phyloP scores from a whole-genome alignment of 192 early-diverging fungal genomes.

The Obelidium mucronatum region DNA sequence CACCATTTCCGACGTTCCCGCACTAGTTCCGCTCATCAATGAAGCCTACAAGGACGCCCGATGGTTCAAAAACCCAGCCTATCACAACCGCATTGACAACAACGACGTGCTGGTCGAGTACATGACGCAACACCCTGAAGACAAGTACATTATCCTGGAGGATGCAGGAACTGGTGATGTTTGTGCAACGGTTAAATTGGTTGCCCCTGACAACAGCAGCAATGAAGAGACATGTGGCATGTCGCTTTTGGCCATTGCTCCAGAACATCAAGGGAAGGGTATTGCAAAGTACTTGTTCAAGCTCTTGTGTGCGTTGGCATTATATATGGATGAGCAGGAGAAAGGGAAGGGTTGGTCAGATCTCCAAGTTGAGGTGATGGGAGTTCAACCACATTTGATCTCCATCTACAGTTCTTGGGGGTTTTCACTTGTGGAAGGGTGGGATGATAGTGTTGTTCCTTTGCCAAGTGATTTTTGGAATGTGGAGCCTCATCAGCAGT shows the following conservation, averaged over 20 bases:
- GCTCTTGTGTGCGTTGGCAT: neutral
- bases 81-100: neutral
- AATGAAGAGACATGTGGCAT: neutral
- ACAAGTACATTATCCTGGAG: constrained; percentile 1
- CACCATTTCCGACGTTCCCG: neutral
- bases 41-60: neutral
- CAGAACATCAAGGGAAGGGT: neutral
- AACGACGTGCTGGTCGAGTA: neutral
- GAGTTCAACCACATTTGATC: neutral
- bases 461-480: too few relatives aligned
- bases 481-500: too few relatives aligned
- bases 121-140: neutral
- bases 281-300: constrained; percentile 24
- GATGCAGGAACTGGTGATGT: neutral
- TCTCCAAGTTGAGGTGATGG: neutral
- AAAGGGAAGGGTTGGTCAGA: neutral
- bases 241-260: constrained; percentile 12
- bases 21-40: constrained; percentile 11
- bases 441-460: too few relatives aligned
- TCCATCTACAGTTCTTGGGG: constrained; percentile 10
- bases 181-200: neutral
- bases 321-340: neutral
- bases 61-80: constrained; percentile 11
- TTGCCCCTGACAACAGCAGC: neutral
- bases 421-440: too few relatives aligned